Percentiles rank a stretch among this genome's conserved stretches.
Conservation (phyloP, 2,329 filamentous ascomycete genomes). For the Daldinia sp. region DNA sequence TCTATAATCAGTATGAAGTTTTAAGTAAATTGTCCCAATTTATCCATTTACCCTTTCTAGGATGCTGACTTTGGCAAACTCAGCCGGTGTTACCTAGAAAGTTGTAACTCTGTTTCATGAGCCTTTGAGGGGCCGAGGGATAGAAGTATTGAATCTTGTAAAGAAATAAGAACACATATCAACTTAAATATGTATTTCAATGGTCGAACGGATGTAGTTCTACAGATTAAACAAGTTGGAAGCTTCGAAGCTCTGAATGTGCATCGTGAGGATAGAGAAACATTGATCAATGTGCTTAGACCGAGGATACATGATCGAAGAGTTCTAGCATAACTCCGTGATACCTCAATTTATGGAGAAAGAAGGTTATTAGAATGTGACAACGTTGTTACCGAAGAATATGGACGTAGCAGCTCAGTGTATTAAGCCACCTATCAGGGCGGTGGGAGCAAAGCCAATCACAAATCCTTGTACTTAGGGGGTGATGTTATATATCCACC, state of each 20-base stretch:
- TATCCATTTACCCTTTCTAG: conserved; percentile 26
- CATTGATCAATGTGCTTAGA: not conserved
- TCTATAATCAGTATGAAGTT: conserved; percentile 5
- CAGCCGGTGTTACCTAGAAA: conserved; percentile 1
- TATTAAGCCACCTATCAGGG: not conserved
- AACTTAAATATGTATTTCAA: not conserved
- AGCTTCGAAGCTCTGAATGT: too few relatives aligned
- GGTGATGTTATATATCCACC: conserved; percentile 1
- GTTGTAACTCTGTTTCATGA: conserved; percentile 14
- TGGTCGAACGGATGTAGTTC: not conserved
- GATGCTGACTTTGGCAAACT: conserved; percentile 10
- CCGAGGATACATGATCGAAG: not conserved
- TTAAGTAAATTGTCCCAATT: conserved; percentile 17
- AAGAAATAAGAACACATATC: conserved; percentile 1
- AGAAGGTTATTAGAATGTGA: not conserved
- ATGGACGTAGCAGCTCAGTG: not conserved
- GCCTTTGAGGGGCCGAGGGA: conserved; percentile 13
- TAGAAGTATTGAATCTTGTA: conserved; percentile 14
- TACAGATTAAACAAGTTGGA: not conserved
- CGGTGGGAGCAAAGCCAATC: not conserved
- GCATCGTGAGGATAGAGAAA: not conserved
- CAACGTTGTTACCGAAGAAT: not conserved
- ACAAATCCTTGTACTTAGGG: not conserved
- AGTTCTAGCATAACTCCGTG: not conserved
- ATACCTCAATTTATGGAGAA: not conserved